Evolutionary conservation across 2,329 filamentous ascomycete genomes (phyloP), one percentile per base, ranked within the genome.

Genomic region (Aspergillus sp.): DNA sequence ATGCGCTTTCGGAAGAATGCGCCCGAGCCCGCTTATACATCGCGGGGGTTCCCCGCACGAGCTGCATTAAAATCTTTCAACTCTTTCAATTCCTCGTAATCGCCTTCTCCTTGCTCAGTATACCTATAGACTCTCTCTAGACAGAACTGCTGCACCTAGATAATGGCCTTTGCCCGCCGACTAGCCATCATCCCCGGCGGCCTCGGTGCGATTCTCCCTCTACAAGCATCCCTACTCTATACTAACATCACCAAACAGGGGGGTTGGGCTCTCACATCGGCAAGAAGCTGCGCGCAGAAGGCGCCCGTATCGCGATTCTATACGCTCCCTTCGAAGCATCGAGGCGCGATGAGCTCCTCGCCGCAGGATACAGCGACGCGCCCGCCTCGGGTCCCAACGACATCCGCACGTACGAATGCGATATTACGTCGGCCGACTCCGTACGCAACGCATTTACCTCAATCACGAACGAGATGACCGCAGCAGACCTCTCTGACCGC

Each of bases 251-350:
- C 13, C 4, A 24, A n/a, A 3, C 41, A 72, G 70, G 70, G 17
- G 78, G 78, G 4, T 70, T 81, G 3, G 78, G 78, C 7, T 75
- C 76, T 13, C 72, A 71, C 36, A 78, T 77, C 3, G 79, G 75
- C 43, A 66, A 72, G 50, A 71, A 76, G 15, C 67, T 81, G 1
- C 69, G 71, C 22, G 66, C 74, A 3, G 70, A 77, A 58, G 78
- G 78, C 5, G 76, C 77, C 5, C 71, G 67, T 12, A 64, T 81
- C 3, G 79, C 77, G 7, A 73, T 81, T 13, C 66, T 81, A 0
- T 80, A 80, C 51, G 78, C 78, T 0, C 78, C 78, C 2, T 80
- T 80, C 58, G 78, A 81, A 62, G 71, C 74, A 1, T 54, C 66
- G 32, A 69, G 70, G 8, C 71, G 73, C 17, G 65, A 74, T 20